Evolutionary conservation across 129 eudicot genomes (phyloP).

Genomic region (Lactuca sativa): DNA sequence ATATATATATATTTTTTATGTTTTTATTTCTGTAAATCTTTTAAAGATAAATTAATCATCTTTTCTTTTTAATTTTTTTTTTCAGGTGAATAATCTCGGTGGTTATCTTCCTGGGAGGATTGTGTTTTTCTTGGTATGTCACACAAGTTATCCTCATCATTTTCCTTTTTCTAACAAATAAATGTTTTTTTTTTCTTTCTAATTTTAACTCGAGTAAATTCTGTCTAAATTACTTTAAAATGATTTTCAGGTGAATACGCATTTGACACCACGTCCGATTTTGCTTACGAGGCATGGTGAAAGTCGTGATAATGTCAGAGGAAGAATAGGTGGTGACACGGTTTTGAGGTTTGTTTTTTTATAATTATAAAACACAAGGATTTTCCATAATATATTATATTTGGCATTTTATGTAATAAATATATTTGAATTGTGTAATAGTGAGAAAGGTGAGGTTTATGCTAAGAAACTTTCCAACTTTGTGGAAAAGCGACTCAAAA

Average conservation of each 20-base stretch:
- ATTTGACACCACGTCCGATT: constrained; percentile 93
- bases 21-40: neutral
- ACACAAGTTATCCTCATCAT: neutral
- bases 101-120: constrained; percentile 98
- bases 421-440: constrained; percentile 32
- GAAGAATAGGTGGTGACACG: constrained; percentile 95
- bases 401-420: constrained; percentile 6
- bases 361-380: neutral
- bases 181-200: neutral
- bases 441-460: constrained; percentile 93
- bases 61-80: neutral
- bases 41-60: neutral
- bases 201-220: neutral
- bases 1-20: neutral
- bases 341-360: constrained; percentile 56
- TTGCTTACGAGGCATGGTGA: constrained; percentile 94
- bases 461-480: constrained; percentile 94
- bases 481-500: constrained; percentile 88
- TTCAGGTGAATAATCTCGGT: constrained; percentile 93
- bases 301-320: constrained; percentile 88
- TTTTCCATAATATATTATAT: neutral
- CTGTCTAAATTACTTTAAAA: neutral
- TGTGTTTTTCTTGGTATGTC: constrained; percentile 94
- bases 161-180: neutral
- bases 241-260: constrained; percentile 79